These are phyloP conservation scores for Vachellia collinsii DNA, from an alignment of 306 rosid genomes.

Conservation along the genomic window DNA sequence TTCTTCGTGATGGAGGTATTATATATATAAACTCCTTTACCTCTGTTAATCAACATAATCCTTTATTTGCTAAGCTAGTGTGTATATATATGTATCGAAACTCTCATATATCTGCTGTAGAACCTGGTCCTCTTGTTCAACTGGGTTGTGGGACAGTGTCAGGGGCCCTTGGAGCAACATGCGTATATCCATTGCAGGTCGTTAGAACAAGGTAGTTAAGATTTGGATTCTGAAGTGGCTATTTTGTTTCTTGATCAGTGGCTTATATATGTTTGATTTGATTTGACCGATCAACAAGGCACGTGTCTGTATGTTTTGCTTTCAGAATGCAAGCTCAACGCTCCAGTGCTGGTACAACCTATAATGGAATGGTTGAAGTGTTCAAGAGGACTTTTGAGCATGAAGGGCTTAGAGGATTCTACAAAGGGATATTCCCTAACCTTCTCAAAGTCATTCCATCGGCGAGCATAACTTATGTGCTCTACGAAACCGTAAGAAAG, in stretches of 20 bases:
- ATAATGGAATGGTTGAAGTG: conserved; percentile 70
- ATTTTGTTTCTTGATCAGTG: neutral
- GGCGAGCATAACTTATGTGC: conserved; percentile 91
- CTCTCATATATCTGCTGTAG: conserved; percentile 39
- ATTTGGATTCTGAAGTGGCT: neutral
- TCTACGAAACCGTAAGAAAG: conserved; percentile 78
- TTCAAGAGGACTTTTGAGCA: conserved; percentile 61
- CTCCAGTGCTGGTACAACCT: conserved; percentile 33
- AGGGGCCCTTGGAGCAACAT: conserved; percentile 78
- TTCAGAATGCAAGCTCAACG: conserved; percentile 79
- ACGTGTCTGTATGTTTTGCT: neutral
- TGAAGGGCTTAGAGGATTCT: conserved; percentile 72
- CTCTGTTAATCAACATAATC: conserved; percentile 25
- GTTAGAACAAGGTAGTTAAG: conserved; percentile 66
- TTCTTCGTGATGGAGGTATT: conserved; percentile 57
- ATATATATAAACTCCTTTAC: neutral
- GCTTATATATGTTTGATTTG: neutral
- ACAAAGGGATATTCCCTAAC: conserved; percentile 89
- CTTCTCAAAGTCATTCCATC: conserved; percentile 93
- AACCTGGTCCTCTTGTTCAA: conserved; percentile 76
- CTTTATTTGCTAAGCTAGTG: neutral
- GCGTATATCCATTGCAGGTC: conserved; percentile 83
- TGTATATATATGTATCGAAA: conserved; percentile 16
- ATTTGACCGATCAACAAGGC: conserved; percentile 2
- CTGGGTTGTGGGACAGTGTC: conserved; percentile 77